Evolutionary conservation across 495 filamentous ascomycete genomes (phyloP).

Genomic region (Talaromyces liani): DNA sequence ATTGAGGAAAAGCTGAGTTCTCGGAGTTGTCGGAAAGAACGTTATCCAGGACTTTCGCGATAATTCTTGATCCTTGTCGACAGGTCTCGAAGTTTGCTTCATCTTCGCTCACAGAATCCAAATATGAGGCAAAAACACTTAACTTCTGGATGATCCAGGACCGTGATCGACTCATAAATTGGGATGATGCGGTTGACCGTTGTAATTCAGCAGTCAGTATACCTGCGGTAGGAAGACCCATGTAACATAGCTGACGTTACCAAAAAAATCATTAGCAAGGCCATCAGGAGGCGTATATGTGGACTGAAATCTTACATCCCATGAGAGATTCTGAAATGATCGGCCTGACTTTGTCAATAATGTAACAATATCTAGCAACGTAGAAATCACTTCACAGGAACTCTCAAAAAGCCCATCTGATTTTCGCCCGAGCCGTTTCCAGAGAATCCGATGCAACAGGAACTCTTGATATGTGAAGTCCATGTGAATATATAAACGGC

Average conservation of each 20-base stretch:
- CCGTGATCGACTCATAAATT: not conserved
- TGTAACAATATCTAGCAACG: not conserved
- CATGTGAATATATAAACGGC: conserved; percentile 14
- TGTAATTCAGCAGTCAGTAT: conserved; percentile 7
- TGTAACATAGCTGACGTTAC: conserved; percentile 5
- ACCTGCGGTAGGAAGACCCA: conserved; percentile 12
- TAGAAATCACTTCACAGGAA: conserved; percentile 5
- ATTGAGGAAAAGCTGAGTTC: not conserved
- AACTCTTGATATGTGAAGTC: conserved; percentile 46
- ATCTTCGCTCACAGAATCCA: not conserved
- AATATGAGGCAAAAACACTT: conserved; percentile 1
- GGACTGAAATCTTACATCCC: not conserved
- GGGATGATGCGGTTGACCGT: not conserved
- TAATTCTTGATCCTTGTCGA: not conserved
- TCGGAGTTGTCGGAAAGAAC: not conserved
- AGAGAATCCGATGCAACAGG: conserved; percentile 44
- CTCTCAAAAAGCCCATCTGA: not conserved
- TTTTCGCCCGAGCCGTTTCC: conserved; percentile 19
- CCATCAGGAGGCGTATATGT: not conserved
- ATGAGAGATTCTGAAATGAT: not conserved
- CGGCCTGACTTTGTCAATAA: not conserved
- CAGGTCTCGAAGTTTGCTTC: not conserved
- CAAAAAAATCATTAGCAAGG: not conserved
- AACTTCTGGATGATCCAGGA: not conserved
- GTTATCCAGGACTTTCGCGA: not conserved